Percentiles rank a stretch among this genome's conserved stretches.
phyloP scores from a whole-genome alignment of 2,329 filamentous ascomycete genomes.

The Lasiodiplodia citricola region DNA sequence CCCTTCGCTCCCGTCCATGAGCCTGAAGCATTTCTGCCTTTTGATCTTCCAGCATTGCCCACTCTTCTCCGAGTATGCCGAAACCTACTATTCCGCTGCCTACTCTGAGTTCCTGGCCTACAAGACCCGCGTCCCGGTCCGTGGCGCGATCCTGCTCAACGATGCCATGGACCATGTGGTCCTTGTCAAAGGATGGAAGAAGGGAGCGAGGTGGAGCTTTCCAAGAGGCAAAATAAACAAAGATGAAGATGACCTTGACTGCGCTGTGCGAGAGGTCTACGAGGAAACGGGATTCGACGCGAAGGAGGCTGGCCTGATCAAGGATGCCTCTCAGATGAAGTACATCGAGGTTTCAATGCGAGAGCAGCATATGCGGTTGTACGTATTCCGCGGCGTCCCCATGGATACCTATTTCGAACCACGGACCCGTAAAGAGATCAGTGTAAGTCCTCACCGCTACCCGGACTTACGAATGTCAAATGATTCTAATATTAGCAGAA shows the following conservation, averaged over 20 bases:
- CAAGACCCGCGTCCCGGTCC: conserved; percentile 91
- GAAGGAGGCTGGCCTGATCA: conserved; percentile 74
- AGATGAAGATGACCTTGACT: conserved; percentile 91
- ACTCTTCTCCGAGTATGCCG: conserved; percentile 79
- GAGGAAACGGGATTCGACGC: conserved; percentile 96
- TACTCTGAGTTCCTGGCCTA: conserved; percentile 93
- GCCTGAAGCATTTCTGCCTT: conserved; percentile 82
- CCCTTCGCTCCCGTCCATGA: conserved; percentile 81
- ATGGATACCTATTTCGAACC: conserved; percentile 88
- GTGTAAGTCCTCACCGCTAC: conserved; percentile 45
- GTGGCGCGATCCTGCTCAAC: conserved; percentile 92
- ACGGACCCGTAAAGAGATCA: conserved; percentile 94
- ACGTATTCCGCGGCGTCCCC: conserved; percentile 87
- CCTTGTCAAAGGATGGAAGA: conserved; percentile 97
- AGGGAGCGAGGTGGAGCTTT: conserved; percentile 94
- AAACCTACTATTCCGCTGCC: conserved; percentile 77
- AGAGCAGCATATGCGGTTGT: conserved; percentile 91
- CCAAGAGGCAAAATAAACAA: conserved; percentile 98
- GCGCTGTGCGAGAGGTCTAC: conserved; percentile 90
- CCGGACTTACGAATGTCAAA: not conserved
- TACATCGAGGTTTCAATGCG: conserved; percentile 88
- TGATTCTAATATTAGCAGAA: conserved; percentile 52
- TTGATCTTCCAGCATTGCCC: conserved; percentile 95
- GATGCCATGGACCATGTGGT: conserved; percentile 92
- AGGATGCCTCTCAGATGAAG: conserved; percentile 71